Percentiles rank a stretch among this genome's conserved stretches.
Conservation (phyloP, 1,284 basidiomycete genomes). For the Abortiporus biennis region DNA sequence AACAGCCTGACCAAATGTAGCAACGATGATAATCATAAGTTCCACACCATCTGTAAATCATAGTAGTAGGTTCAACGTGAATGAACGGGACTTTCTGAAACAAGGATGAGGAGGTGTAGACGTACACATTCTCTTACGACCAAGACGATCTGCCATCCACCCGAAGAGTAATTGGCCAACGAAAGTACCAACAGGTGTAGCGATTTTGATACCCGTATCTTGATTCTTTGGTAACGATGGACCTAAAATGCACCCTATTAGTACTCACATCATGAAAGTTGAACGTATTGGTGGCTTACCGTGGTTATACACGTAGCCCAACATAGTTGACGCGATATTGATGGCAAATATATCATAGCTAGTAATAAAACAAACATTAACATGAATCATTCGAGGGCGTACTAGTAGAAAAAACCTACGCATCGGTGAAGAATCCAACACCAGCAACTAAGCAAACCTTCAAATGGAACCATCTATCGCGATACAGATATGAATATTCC, state of each 20-base stretch:
- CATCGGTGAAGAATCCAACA: conserved; percentile 81
- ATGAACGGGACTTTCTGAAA: not conserved
- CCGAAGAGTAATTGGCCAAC: conserved; percentile 56
- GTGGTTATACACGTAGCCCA: conserved; percentile 58
- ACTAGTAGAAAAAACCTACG: conserved; percentile 30
- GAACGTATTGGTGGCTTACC: not conserved
- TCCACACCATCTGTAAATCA: conserved; percentile 45
- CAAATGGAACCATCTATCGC: conserved; percentile 46
- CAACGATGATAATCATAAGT: conserved; percentile 50
- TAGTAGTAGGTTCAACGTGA: conserved; percentile 13
- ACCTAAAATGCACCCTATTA: not conserved
- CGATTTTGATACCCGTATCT: conserved; percentile 73
- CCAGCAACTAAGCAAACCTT: conserved; percentile 72
- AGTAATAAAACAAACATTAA: not conserved
- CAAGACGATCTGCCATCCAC: conserved; percentile 48
- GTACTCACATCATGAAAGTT: not conserved
- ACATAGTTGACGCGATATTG: conserved; percentile 71
- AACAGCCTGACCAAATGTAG: conserved; percentile 42
- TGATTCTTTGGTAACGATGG: conserved; percentile 28
- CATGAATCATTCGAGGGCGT: not conserved
- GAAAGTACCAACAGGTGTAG: conserved; percentile 58
- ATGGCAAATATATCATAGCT: conserved; percentile 75
- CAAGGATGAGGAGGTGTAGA: not conserved
- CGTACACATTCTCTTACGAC: conserved; percentile 47
- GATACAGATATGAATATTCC: too few species aligned